Base-by-base conservation (phyloP, 768 basidiomycete genomes). In the Kwoniella sp. region DNA sequence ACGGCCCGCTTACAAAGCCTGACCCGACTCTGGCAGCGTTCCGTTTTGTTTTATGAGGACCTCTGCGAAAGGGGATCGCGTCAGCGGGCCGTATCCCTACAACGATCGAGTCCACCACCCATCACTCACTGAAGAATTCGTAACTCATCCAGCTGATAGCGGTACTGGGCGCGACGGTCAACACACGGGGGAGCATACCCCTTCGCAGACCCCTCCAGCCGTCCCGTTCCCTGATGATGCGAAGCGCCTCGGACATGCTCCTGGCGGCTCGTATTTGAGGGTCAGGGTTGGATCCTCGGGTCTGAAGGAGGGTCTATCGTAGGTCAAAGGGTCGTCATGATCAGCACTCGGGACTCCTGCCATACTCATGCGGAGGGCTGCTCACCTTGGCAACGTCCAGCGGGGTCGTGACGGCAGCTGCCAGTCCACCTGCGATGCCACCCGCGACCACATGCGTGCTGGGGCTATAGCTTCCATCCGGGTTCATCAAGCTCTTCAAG, bases 91-190 rank as follows among this genome's bases (percentile, higher is more conserved):
- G 31, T 34, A 32, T 33, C 25, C n/a, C 17, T 3, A 22, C 17
- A 20, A 26, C 23, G 15, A n/a, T 25, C 17, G 19, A 32, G 9
- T 27, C n/a, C 17, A 54, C 6, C 38, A 22, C 19, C 6, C 20
- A n/a, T 10, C 12, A 84, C 91, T 77, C 73, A 93, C 91, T 95
- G 81, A 95, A 95, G 77, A 93, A 95, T 76, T 96, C 92, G 69
- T 96, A 92, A 46, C 90, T 92, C 72, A 92, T 78, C 95, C 93
- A 99, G 76, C 88, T 93, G 42, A 99, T 79, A 9, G 95, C 95
- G 46, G 93, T 95, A 70, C 88, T 91, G 5, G 95, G 95, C 84
- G 96, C 88, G 65, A 87, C 88, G 22, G 92, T 93, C 74, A 98
- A 77, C 45, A 99, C 84, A 39, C 95, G 82, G 6, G 95, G 95